Evolutionary conservation across 768 basidiomycete species (phyloP).

Genomic region (Candolleomyces eurysporus): DNA sequence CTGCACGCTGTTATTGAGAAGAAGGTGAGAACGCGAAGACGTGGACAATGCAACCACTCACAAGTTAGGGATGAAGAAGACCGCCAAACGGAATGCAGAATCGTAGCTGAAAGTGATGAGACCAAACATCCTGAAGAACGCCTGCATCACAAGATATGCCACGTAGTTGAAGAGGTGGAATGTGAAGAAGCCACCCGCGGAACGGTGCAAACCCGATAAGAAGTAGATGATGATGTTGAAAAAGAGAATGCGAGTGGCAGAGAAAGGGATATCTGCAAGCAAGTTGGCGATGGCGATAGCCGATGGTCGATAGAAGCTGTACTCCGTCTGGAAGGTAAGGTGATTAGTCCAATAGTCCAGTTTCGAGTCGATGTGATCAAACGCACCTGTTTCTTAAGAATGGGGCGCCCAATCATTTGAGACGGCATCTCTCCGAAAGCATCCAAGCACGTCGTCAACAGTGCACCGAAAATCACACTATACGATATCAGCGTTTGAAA

Average conservation of each 20-base stretch:
- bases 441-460: constrained; percentile 67
- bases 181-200: constrained; percentile 47
- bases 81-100: constrained; percentile 48
- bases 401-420: constrained; percentile 80
- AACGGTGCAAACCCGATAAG: constrained; percentile 50
- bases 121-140: constrained; percentile 79
- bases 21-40: neutral
- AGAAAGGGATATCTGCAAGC: constrained; percentile 68
- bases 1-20: constrained; percentile 37
- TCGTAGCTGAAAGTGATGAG: constrained; percentile 46
- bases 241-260: constrained; percentile 52
- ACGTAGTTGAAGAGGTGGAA: constrained; percentile 66
- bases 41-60: constrained; percentile 19
- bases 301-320: constrained; percentile 65
- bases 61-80: constrained; percentile 77
- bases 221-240: constrained; percentile 72
- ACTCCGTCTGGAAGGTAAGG: constrained; percentile 39
- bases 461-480: constrained; percentile 67
- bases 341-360: neutral
- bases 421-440: constrained; percentile 75
- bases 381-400: constrained; percentile 59
- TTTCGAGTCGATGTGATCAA: neutral
- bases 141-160: constrained; percentile 73
- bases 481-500: neutral
- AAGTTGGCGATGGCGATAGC: constrained; percentile 67